These are phyloP conservation scores for Pleurotus eryngii DNA, from an alignment of 768 basidiomycete genomes.

Conservation along the genomic window DNA sequence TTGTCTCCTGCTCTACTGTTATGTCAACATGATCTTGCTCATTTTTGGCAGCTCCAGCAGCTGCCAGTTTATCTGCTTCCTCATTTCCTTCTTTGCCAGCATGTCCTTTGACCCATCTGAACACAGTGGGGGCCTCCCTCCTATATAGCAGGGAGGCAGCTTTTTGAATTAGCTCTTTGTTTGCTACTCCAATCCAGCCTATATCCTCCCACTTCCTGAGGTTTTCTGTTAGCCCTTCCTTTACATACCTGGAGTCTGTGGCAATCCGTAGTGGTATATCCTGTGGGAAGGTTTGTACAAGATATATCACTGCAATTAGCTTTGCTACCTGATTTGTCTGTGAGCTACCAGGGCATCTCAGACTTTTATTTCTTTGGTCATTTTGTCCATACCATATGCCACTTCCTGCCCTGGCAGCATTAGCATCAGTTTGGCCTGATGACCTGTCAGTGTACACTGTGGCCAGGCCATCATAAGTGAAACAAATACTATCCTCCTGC, in stretches of 20 bases:
- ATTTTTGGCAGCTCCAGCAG: conserved; percentile 11
- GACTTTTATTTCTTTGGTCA: conserved; percentile 13
- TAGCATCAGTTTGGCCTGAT: neutral
- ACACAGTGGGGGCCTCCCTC: conserved; percentile 11
- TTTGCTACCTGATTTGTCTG: conserved; percentile 21
- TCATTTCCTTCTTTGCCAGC: conserved; percentile 16
- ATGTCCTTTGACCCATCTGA: conserved; percentile 26
- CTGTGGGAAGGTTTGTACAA: neutral
- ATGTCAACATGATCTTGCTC: neutral
- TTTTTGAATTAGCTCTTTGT: conserved; percentile 10
- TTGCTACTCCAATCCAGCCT: conserved; percentile 20
- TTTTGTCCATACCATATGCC: neutral
- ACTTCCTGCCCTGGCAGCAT: neutral
- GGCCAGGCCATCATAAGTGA: neutral
- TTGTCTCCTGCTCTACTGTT: neutral
- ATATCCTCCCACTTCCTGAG: conserved; percentile 20
- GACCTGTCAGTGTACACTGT: neutral
- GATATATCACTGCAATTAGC: conserved; percentile 9
- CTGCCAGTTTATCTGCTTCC: conserved; percentile 18
- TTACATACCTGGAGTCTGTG: conserved; percentile 20
- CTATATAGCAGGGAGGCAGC: conserved; percentile 9
- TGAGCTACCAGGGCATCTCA: conserved; percentile 6
- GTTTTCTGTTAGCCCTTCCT: conserved; percentile 18
- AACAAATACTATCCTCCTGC: neutral
- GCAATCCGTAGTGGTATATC: conserved; percentile 10